These are phyloP conservation scores for Cantharellus anzutake DNA, from an alignment of 768 basidiomycete genomes.

Conservation along the genomic window DNA sequence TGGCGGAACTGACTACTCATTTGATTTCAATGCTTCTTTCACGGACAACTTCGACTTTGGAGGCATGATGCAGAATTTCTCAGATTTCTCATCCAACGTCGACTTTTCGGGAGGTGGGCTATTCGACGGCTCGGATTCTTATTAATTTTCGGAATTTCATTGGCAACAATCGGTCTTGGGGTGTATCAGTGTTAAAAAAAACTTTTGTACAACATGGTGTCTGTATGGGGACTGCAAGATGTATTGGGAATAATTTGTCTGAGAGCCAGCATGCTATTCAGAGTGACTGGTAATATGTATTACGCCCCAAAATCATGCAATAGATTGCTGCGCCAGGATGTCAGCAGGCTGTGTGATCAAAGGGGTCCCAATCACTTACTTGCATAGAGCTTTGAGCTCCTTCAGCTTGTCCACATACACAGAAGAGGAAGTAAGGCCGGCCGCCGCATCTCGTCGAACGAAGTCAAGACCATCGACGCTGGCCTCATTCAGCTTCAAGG, in stretches of 20 bases:
- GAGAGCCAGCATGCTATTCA: no score
- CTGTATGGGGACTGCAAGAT: no score
- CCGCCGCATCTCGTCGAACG: background rate
- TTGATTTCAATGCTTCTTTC: background rate
- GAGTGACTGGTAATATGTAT: no score
- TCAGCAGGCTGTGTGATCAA: no score
- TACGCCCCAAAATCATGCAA: no score
- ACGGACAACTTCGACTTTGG: background rate
- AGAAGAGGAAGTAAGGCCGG: background rate
- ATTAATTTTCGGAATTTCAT: no score
- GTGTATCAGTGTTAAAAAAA: no score
- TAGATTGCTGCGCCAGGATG: no score
- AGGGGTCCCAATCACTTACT: background rate
- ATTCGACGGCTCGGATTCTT: background rate
- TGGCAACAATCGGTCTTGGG: no score
- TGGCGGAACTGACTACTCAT: background rate
- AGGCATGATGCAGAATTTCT: background rate
- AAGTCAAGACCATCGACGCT: background rate
- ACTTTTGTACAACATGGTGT: no score
- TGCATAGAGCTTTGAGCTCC: background rate
- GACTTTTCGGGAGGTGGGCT: background rate
- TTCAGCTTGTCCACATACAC: background rate
- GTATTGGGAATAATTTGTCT: no score
- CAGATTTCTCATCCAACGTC: background rate
- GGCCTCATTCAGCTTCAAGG: background rate